Percentiles rank a stretch among this genome's conserved stretches.
Evolutionary conservation across 495 filamentous ascomycete species (phyloP).

Genomic region (Hyaloscypha bicolor): DNA sequence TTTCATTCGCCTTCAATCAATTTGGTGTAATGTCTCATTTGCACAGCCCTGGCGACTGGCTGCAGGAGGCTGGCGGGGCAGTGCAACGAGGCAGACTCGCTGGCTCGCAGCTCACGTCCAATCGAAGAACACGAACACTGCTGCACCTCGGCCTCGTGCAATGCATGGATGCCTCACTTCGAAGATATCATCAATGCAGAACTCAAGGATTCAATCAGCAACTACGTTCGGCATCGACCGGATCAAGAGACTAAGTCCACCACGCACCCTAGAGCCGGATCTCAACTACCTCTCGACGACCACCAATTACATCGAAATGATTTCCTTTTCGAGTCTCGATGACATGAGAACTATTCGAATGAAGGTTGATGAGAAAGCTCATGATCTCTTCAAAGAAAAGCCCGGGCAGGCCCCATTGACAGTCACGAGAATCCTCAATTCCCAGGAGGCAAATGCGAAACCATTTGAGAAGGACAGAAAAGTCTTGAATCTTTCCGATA

Average conservation of each 20-base stretch:
- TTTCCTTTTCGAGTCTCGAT: constrained; percentile 7
- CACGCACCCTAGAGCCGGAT: not conserved
- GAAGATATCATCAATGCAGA: not conserved
- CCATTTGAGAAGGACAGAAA: not conserved
- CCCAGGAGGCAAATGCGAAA: not conserved
- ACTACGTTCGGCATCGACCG: not conserved
- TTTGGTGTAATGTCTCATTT: not conserved
- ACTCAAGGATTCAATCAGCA: not conserved
- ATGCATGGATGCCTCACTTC: not conserved
- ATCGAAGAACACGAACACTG: not conserved
- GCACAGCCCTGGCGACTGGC: not conserved
- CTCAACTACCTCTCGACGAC: not conserved
- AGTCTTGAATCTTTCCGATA: not conserved
- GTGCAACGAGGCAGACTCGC: constrained; percentile 7
- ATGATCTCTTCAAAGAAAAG: constrained; percentile 17
- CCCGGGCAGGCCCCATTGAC: constrained; percentile 8
- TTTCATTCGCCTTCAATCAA: not conserved
- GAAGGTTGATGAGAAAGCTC: constrained; percentile 16
- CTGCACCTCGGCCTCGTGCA: not conserved
- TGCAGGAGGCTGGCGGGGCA: constrained; percentile 10
- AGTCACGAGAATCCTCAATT: constrained; percentile 4
- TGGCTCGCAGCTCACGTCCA: not conserved
- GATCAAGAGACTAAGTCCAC: not conserved
- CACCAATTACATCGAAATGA: not conserved
- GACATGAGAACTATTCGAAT: constrained; percentile 6